Conservation (phyloP, 257 asterid species). For the Scutellaria barbata region DNA sequence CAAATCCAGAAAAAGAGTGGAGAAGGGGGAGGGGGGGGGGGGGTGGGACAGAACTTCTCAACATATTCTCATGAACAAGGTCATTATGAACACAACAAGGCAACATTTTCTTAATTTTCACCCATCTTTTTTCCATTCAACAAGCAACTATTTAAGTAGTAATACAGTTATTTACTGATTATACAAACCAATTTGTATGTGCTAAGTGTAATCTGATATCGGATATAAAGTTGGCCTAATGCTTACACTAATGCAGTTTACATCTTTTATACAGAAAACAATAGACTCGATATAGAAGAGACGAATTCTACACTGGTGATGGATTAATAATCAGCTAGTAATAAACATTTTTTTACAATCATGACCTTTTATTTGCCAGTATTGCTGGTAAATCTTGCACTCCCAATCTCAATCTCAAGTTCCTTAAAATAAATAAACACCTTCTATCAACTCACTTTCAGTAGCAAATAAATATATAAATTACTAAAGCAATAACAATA, state of each 20-base stretch:
- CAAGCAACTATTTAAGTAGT: slow-evolving; percentile 12
- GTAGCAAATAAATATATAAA: slow-evolving; percentile 1
- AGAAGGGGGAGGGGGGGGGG: background rate
- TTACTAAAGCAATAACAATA: background rate
- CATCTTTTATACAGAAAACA: background rate
- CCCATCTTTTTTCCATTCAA: background rate
- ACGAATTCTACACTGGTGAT: background rate
- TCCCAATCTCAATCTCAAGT: background rate
- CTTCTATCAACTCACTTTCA: slow-evolving; percentile 12
- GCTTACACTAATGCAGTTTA: background rate
- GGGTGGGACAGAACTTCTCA: background rate
- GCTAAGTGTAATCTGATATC: background rate
- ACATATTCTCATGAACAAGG: slow-evolving; percentile 18
- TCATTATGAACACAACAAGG: background rate
- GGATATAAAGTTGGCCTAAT: background rate
- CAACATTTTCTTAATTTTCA: background rate
- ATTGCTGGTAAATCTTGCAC: slow-evolving; percentile 11
- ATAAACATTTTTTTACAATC: background rate
- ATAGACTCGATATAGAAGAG: background rate
- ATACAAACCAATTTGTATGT: background rate
- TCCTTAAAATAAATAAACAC: background rate
- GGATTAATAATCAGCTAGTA: slow-evolving; percentile 22
- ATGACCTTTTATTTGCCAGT: background rate
- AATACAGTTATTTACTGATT: background rate
- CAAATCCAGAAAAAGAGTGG: background rate